Evolutionary conservation across 257 asterid species (phyloP), one percentile per base, ranked within the genome.

Genomic region (Vinca minor): DNA sequence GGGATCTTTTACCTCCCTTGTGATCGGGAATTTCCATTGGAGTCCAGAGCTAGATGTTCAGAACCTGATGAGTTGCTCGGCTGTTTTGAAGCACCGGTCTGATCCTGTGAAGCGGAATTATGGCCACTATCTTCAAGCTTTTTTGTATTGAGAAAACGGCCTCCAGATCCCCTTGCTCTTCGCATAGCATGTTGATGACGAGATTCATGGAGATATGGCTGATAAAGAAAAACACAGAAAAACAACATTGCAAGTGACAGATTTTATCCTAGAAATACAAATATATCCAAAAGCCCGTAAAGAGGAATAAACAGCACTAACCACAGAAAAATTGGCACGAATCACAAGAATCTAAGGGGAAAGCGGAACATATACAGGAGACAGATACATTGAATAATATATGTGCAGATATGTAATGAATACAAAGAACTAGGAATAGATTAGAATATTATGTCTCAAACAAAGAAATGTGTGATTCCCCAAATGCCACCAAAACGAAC

Each of bases 171-270:
- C 78, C 96, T 80, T 70, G 81, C 85, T 78, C 96, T 78, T 76
- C 78, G 82, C 89, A 85, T 77, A 50, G 96, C 94, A 56, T 87
- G 96, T 66, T 67, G 66, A 53, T 87, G 92, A 57, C 95, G 89
- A 60, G 95, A 87, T 76, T 87, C 95, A 42, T 87, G 94, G 67
- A 87, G 87, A 81, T 88, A 88, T 28, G 96, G 94, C 96, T 88
- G 8, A 41, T 44, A 17, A 62, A n/a, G 35, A 18, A 47, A 26
- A n/a, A 49, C 58, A 54, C 12, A 60, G 12, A 54, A 55, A 9
- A 42, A n/a, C 36, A 31, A 63, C 50, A 34, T 35, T 13, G 3
- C n/a, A 8, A 41, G 18, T 34, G 10, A 15, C 49, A 26, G 8
- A 29, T 14, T 8, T n/a, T 4, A 32, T 31, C 69, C 50, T 8